Conservation (phyloP, 2,329 filamentous ascomycete genomes). For the Pseudonectria foliicola region DNA sequence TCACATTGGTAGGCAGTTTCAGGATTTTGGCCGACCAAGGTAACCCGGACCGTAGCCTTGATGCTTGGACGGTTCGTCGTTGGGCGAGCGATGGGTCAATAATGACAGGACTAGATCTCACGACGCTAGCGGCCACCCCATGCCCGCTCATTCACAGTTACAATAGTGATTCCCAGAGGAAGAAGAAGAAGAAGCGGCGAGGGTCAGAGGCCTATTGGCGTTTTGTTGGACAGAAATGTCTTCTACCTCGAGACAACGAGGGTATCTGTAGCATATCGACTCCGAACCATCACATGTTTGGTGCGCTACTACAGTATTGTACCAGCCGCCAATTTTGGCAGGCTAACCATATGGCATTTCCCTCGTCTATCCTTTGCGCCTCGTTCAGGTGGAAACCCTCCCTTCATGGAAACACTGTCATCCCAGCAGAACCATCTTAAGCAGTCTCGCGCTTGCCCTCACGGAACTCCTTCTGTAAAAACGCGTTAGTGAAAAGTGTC, state of each 20-base stretch:
- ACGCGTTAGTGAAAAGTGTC: constrained; percentile 24
- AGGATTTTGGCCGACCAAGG: too few relatives aligned
- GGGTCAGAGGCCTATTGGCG: too few relatives aligned
- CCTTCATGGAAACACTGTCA: constrained; percentile 16
- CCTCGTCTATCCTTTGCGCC: constrained; percentile 17
- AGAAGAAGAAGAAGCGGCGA: too few relatives aligned
- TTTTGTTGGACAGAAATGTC: background rate
- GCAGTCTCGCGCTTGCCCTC: constrained; percentile 89
- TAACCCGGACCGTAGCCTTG: too few relatives aligned
- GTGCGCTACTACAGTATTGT: constrained; percentile 7
- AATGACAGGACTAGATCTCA: too few relatives aligned
- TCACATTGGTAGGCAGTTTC: too few relatives aligned
- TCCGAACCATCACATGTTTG: constrained; percentile 14
- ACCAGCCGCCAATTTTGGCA: constrained; percentile 11
- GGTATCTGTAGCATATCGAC: constrained; percentile 13
- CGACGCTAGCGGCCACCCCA: too few relatives aligned
- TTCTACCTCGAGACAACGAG: constrained; percentile 9
- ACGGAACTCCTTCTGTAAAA: constrained; percentile 86
- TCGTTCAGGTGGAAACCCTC: constrained; percentile 15
- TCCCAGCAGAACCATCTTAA: constrained; percentile 39
- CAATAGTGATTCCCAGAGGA: too few relatives aligned
- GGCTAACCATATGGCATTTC: constrained; percentile 17
- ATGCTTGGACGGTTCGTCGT: too few relatives aligned
- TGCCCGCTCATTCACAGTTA: too few relatives aligned
- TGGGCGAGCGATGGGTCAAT: too few relatives aligned